Conservation (phyloP, 306 rosid genomes). For the Trifolium fragiferum region DNA sequence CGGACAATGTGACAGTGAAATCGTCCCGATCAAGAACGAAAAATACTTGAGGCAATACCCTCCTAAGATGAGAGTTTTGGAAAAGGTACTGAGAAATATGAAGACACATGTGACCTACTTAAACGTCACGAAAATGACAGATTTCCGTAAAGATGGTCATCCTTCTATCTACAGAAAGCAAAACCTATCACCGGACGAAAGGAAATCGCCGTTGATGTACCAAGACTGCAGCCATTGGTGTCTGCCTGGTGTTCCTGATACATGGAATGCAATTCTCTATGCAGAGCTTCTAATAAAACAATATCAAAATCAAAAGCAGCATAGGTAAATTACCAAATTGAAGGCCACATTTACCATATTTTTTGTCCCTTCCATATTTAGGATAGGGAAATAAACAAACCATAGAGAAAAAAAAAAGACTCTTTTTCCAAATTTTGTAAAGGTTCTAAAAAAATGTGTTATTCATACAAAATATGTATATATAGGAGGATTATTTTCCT, state of each 20-base stretch:
- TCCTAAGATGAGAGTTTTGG: slow-evolving; percentile 72
- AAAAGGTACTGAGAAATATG: slow-evolving; percentile 76
- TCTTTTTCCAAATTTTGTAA: slow-evolving; percentile 1
- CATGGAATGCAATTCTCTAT: slow-evolving; percentile 85
- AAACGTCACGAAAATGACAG: slow-evolving; percentile 83
- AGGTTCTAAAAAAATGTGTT: slow-evolving; percentile 26
- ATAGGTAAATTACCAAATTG: slow-evolving; percentile 48
- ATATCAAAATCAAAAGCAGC: slow-evolving; percentile 28
- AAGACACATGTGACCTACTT: slow-evolving; percentile 76
- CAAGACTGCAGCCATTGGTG: slow-evolving; percentile 99
- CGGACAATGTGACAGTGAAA: slow-evolving; percentile 83
- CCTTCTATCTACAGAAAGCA: slow-evolving; percentile 84
- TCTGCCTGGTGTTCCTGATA: slow-evolving; percentile 93
- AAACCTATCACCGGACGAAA: slow-evolving; percentile 57
- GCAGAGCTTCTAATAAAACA: slow-evolving; percentile 65
- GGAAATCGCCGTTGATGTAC: slow-evolving; percentile 57
- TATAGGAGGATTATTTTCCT: slow-evolving; percentile 17
- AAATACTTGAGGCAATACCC: slow-evolving; percentile 71
- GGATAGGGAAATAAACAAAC: slow-evolving; percentile 37
- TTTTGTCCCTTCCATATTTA: slow-evolving; percentile 22
- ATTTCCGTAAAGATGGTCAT: slow-evolving; percentile 92
- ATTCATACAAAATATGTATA: slow-evolving; percentile 17
- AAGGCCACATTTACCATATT: slow-evolving; percentile 30
- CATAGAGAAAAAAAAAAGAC: slow-evolving; percentile 33
- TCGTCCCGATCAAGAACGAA: slow-evolving; percentile 68